These are phyloP conservation scores for Phalaenopsis hybrid DNA, from an alignment of 116 monocot species.

Conservation along the genomic window DNA sequence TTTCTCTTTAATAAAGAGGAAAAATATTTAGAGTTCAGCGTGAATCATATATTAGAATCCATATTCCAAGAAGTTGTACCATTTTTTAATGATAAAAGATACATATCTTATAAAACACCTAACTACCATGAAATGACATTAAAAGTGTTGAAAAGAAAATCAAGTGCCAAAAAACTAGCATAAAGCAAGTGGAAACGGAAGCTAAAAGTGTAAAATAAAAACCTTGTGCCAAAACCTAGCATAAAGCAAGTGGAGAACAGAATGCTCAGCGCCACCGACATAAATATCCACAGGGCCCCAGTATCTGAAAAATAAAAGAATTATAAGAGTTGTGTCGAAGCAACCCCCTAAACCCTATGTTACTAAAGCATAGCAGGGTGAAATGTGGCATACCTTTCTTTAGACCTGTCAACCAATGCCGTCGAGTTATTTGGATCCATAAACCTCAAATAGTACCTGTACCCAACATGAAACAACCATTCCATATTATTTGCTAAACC, in stretches of 20 bases:
- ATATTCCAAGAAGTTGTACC: not conserved
- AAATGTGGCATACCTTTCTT: slow-evolving; percentile 49
- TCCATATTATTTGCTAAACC: not conserved
- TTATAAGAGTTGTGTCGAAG: not conserved
- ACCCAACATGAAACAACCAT: slow-evolving; percentile 3
- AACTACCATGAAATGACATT: too few relatives aligned
- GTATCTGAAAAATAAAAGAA: slow-evolving; percentile 42
- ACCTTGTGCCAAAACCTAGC: slow-evolving; percentile 99
- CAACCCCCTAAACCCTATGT: not conserved
- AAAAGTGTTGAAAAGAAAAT: too few relatives aligned
- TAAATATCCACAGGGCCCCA: slow-evolving; percentile 98
- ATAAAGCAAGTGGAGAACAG: slow-evolving; percentile 96
- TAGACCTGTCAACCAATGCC: slow-evolving; percentile 63
- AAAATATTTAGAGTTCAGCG: not conserved
- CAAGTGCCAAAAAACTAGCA: not conserved
- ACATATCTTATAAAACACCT: not conserved
- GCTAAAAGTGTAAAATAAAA: not conserved
- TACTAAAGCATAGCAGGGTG: not conserved
- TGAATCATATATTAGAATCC: not conserved
- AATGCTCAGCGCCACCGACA: slow-evolving; percentile 98
- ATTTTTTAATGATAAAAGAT: not conserved
- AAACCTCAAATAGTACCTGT: slow-evolving; percentile 95
- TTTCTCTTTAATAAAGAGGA: not conserved
- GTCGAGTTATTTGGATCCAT: slow-evolving; percentile 82
- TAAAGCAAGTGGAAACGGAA: not conserved